Evolutionary conservation across 208 protist species (phyloP).

Genomic region (Leishmania gerbilli): DNA sequence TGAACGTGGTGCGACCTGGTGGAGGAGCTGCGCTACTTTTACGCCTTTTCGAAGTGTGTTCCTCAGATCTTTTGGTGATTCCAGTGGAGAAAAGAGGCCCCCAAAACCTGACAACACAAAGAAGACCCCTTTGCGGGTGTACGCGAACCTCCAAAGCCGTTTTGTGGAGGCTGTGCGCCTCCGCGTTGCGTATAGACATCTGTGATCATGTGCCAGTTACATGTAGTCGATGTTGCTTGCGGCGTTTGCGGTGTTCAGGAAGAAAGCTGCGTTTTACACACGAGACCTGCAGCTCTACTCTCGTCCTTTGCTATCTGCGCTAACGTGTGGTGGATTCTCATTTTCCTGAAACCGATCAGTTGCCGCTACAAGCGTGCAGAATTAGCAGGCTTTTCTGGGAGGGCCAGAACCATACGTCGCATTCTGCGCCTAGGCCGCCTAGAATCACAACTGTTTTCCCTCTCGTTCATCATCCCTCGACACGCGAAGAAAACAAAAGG

Average conservation of each 20-base stretch:
- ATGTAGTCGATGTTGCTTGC: background rate
- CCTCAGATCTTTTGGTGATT: background rate
- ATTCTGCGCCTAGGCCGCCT: background rate
- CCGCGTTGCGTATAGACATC: background rate
- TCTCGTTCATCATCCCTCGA: background rate
- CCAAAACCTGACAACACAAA: background rate
- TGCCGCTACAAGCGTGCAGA: background rate
- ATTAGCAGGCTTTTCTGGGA: background rate
- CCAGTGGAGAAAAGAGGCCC: background rate
- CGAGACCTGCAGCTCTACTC: background rate
- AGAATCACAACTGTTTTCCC: conserved; percentile 4
- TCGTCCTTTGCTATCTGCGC: background rate
- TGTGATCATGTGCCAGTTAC: background rate
- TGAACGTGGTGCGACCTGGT: background rate
- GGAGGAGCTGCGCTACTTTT: background rate
- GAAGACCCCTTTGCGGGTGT: background rate
- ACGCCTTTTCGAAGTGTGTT: background rate
- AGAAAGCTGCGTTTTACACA: background rate
- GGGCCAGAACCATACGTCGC: background rate
- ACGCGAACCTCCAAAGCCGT: background rate
- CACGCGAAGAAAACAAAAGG: conserved; percentile 4
- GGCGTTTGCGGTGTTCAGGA: background rate
- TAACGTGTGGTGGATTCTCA: background rate
- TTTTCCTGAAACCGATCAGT: background rate
- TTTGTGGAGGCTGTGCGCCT: background rate